Evolutionary conservation across 1,139 yeast species (phyloP).

Genomic region (Taphrina wiesneri): DNA sequence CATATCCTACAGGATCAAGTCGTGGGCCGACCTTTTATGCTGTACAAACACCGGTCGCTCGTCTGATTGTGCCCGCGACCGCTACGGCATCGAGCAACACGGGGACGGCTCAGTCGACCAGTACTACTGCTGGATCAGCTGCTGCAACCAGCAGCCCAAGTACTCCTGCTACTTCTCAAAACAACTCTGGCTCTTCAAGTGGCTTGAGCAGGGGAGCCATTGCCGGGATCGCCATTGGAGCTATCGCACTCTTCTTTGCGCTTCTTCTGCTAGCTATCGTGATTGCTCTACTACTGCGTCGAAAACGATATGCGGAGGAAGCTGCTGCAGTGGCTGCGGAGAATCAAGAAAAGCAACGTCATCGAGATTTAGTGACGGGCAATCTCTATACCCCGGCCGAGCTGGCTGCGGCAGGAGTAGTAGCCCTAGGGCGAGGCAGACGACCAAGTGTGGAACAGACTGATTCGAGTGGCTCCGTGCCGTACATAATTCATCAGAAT

Average conservation of each 20-base stretch:
- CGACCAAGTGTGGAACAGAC: slow-evolving; percentile 13
- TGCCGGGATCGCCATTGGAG: slow-evolving; percentile 29
- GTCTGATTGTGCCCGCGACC: slow-evolving; percentile 6
- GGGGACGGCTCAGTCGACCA: neutral
- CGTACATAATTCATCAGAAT: neutral
- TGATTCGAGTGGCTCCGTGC: slow-evolving; percentile 7
- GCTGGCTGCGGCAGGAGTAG: slow-evolving; percentile 1
- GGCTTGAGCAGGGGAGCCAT: slow-evolving; percentile 21
- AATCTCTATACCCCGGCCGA: slow-evolving; percentile 4
- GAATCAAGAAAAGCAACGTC: slow-evolving; percentile 7
- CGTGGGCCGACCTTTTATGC: slow-evolving; percentile 31
- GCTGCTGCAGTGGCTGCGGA: slow-evolving; percentile 14
- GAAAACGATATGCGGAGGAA: slow-evolving; percentile 4
- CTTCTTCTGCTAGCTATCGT: slow-evolving; percentile 8
- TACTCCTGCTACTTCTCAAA: neutral
- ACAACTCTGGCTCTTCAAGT: neutral
- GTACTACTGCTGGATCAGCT: neutral
- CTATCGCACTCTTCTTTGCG: slow-evolving; percentile 27
- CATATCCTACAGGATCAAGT: slow-evolving; percentile 11
- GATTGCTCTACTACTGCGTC: neutral
- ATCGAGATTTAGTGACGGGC: neutral
- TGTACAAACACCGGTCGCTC: slow-evolving; percentile 19
- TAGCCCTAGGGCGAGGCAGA: neutral
- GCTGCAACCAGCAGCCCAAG: neutral
- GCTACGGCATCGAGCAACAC: neutral